Evolutionary conservation across 306 rosid genomes (phyloP), one percentile per base, ranked within the genome.

Genomic region (Cyamopsis tetragonoloba): DNA sequence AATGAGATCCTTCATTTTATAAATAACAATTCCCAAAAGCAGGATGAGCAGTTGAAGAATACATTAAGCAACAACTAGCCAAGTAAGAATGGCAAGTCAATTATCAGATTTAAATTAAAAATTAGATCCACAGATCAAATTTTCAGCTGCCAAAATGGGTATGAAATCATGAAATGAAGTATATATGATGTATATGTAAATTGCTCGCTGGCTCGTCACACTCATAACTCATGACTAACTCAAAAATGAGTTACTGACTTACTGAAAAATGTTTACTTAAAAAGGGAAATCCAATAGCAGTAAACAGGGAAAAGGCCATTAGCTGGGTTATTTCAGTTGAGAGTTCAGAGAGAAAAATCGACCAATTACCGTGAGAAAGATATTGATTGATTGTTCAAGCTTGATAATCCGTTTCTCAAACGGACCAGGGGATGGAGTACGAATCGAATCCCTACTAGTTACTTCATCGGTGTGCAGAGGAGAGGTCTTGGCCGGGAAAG

Each of bases 301-400:
- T 34, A n/a, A 18, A 30, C 2, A 37, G 37, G 62, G 43, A 26
- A 32, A 20, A 35, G 17, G 11, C 41, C 4, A 49, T 48, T 35
- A 11, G 22, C 14, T 23, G 44, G 44, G 17, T 10, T 43, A 46
- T 19, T 58, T 62, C 31, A 68, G 62, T 30, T 57, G 10, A 38
- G 19, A 15, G 23, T 15, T 53, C 42, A 59, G 43, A 23, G 71
- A 49, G 17, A n/a, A 6, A 50, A 23, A 9, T 51, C 19, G 20
- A 39, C 4, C 0, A 38, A 15, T 68, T 79, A 93, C 99, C 87
- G 99, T 93, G 43, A 93, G 97, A 59, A 90, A 70, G 44, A 88
- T 74, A 79, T 93, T 93, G 31, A 87, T 17, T 18, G 95, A 82
- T 68, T 93, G 96, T 80, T 93, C 99, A 44, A 80, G 15, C 74